Evolutionary conservation across 2,329 filamentous ascomycete genomes (phyloP).

Genomic region (Tetracladium maxilliforme): DNA sequence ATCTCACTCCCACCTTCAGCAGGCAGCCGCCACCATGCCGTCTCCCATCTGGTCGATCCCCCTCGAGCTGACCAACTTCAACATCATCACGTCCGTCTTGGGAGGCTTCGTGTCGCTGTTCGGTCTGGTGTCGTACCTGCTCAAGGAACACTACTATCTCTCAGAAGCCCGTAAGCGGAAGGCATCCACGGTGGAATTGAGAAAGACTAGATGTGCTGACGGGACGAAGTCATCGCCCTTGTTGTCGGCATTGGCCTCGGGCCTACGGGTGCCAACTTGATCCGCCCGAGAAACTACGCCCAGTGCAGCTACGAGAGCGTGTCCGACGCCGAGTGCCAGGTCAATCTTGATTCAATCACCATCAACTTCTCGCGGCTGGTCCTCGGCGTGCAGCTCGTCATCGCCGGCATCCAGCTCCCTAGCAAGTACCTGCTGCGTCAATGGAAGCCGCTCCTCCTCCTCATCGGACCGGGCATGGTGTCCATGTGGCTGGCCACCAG

Average conservation of each 20-base stretch:
- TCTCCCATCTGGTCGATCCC: no score
- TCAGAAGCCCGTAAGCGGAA: constrained; percentile 64
- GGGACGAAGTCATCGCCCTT: constrained; percentile 64
- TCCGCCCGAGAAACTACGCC: constrained; percentile 65
- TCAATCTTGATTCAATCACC: constrained; percentile 56
- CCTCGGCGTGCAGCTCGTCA: constrained; percentile 76
- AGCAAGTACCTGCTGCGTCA: constrained; percentile 65
- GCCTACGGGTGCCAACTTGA: constrained; percentile 60
- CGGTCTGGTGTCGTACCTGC: constrained; percentile 74
- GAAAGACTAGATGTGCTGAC: constrained; percentile 1
- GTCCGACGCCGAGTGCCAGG: constrained; percentile 26
- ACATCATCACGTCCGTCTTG: constrained; percentile 65
- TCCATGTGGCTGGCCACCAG: constrained; percentile 79
- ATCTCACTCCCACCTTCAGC: no score
- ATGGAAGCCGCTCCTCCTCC: constrained; percentile 60
- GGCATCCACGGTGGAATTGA: constrained; percentile 5
- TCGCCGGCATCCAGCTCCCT: constrained; percentile 79
- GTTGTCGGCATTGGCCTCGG: constrained; percentile 67
- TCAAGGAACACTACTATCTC: constrained; percentile 82
- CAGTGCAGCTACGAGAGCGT: constrained; percentile 28
- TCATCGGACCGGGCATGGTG: constrained; percentile 75
- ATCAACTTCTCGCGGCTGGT: constrained; percentile 78
- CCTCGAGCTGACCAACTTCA: constrained; percentile 75
- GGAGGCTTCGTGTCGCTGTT: constrained; percentile 87
- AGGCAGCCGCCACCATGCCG: no score